These are phyloP conservation scores for Typha latifolia DNA, from an alignment of 176 grass and related monocot genomes.

Conservation along the genomic window DNA sequence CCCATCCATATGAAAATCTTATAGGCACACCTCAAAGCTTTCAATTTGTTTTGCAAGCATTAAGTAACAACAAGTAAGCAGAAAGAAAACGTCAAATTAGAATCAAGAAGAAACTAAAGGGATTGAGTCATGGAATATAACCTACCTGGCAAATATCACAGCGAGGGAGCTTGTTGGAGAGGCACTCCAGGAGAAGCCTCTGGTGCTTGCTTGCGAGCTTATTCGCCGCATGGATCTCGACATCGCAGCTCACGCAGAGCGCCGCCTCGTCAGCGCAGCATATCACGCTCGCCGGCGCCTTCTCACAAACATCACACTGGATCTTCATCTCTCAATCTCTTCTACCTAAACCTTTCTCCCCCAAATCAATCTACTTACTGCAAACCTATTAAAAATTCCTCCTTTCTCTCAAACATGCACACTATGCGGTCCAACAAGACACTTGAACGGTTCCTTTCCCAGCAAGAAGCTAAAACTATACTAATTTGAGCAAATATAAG, in stretches of 20 bases:
- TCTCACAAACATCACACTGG: constrained; percentile 78
- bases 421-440: no score
- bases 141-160: constrained; percentile 75
- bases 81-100: no score
- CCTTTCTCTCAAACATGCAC: no score
- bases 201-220: constrained; percentile 89
- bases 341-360: background rate
- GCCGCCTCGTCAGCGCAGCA: constrained; percentile 89
- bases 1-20: no score
- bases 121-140: background rate
- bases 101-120: no score
- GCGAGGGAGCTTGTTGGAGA: constrained; percentile 49
- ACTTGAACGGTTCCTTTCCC: no score
- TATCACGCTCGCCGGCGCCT: constrained; percentile 53
- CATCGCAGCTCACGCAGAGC: constrained; percentile 78
- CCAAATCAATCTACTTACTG: background rate
- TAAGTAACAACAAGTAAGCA: no score
- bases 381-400: background rate
- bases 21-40: no score
- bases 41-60: no score
- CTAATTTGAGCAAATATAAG: no score
- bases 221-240: constrained; percentile 71
- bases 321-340: constrained; percentile 46
- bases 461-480: no score
- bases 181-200: constrained; percentile 60